These are phyloP conservation scores for Boletus hoseneyae DNA, from an alignment of 1,284 basidiomycete species.

Conservation along the genomic window DNA sequence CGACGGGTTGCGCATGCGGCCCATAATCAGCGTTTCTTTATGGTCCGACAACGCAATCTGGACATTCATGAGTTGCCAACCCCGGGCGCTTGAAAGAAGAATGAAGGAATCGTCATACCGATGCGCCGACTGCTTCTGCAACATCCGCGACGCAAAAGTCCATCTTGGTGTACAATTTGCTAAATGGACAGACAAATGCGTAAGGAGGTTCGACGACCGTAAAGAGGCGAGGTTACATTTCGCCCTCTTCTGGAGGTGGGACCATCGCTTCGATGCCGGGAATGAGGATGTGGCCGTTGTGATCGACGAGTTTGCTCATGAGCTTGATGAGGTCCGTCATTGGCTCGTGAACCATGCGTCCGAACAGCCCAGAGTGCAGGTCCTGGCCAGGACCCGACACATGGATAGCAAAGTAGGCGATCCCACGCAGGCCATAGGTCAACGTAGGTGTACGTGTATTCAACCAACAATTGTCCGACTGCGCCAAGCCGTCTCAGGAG, in stretches of 20 bases:
- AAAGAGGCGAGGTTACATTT: conserved; percentile 46
- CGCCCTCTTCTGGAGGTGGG: conserved; percentile 69
- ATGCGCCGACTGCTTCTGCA: conserved; percentile 74
- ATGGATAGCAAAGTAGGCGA: conserved; percentile 86
- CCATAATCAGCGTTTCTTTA: conserved; percentile 87
- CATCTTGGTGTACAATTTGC: conserved; percentile 67
- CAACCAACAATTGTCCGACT: conserved; percentile 90
- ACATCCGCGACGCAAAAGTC: conserved; percentile 79
- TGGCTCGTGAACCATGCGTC: conserved; percentile 85
- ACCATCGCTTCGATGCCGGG: conserved; percentile 93
- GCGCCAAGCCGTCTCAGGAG: too few species aligned
- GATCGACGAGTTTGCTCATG: conserved; percentile 86
- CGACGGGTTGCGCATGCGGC: conserved; percentile 83
- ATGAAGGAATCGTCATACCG: conserved; percentile 18
- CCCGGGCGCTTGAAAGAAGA: too few species aligned
- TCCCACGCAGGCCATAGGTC: conserved; percentile 82
- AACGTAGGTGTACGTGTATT: conserved; percentile 74
- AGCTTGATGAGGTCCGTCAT: conserved; percentile 79
- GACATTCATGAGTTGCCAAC: not conserved
- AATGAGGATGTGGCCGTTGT: conserved; percentile 82
- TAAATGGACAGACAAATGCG: conserved; percentile 17
- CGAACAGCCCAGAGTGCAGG: conserved; percentile 91
- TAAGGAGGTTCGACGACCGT: not conserved
- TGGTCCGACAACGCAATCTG: conserved; percentile 67
- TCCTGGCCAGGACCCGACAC: conserved; percentile 86